These are phyloP conservation scores for Zea luxurians DNA, from an alignment of 176 grass and related monocot species.

Conservation along the genomic window DNA sequence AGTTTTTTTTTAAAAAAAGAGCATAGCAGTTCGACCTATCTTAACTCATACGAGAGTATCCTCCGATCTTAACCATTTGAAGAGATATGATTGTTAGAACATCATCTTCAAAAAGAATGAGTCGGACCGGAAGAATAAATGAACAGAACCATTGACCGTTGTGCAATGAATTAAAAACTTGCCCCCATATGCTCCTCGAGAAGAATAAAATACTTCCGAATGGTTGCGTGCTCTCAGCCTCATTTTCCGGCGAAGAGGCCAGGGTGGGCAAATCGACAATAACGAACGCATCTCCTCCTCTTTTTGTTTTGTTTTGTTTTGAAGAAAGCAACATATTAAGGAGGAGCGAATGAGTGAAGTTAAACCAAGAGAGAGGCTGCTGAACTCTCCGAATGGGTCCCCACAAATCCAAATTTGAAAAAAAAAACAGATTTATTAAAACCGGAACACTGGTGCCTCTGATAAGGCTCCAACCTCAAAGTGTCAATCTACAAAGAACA, in stretches of 20 bases:
- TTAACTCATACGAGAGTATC: not conserved
- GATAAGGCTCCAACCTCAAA: not conserved
- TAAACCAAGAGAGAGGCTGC: conserved; percentile 11
- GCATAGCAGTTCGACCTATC: not conserved
- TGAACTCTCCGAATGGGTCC: conserved; percentile 5
- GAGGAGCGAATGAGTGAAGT: not conserved
- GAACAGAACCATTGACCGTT: conserved; percentile 45
- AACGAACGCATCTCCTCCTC: conserved; percentile 36
- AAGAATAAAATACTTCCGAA: conserved; percentile 42
- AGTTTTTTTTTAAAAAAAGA: not conserved
- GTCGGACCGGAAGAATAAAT: conserved; percentile 38
- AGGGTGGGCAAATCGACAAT: conserved; percentile 42
- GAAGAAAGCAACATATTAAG: not conserved
- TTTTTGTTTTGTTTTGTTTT: conserved; percentile 12
- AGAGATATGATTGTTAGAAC: conserved; percentile 8
- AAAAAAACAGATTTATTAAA: not conserved
- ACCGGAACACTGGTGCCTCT: not conserved
- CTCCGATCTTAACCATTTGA: conserved; percentile 11
- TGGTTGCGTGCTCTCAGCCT: conserved; percentile 3
- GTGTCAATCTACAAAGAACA: conserved; percentile 17
- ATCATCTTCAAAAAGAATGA: conserved; percentile 32
- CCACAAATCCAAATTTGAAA: not conserved
- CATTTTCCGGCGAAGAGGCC: conserved; percentile 37
- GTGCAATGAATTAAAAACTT: conserved; percentile 52
- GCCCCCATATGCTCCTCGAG: conserved; percentile 42